These are phyloP conservation scores for Ceriops zippeliana DNA, from an alignment of 345 rosid genomes.

Conservation along the genomic window DNA sequence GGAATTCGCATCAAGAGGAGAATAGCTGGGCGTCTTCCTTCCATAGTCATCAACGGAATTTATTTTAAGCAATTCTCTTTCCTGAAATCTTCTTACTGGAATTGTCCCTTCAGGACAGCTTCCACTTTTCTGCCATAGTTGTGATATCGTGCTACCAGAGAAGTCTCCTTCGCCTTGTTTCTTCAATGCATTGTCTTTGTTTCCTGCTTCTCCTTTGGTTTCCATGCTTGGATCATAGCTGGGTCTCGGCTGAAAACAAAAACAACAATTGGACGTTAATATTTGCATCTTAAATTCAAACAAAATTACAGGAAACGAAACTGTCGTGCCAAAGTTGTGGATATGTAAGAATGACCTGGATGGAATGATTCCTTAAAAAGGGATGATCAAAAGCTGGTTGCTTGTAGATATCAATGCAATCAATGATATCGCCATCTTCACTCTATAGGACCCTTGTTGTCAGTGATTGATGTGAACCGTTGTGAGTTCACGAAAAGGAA, in stretches of 20 bases:
- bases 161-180: not conserved
- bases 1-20: not conserved
- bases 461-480: not conserved
- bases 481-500: not conserved
- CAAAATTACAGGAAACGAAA: not conserved
- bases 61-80: conserved; percentile 1
- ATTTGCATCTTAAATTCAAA: not conserved
- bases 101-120: conserved; percentile 49
- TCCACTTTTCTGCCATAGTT: conserved; percentile 44
- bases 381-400: conserved; percentile 55
- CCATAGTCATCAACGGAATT: conserved; percentile 15
- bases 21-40: conserved; percentile 18
- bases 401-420: conserved; percentile 46
- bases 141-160: conserved; percentile 21
- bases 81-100: conserved; percentile 34
- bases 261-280: too few relatives aligned
- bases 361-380: conserved; percentile 38
- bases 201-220: not conserved
- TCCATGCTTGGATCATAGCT: conserved; percentile 21
- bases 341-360: conserved; percentile 32
- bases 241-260: conserved; percentile 36
- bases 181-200: not conserved
- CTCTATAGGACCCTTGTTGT: conserved; percentile 25
- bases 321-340: not conserved
- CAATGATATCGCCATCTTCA: conserved; percentile 51